phyloP scores from a whole-genome alignment of 257 asterid genomes.

The Cruciata laevipes region DNA sequence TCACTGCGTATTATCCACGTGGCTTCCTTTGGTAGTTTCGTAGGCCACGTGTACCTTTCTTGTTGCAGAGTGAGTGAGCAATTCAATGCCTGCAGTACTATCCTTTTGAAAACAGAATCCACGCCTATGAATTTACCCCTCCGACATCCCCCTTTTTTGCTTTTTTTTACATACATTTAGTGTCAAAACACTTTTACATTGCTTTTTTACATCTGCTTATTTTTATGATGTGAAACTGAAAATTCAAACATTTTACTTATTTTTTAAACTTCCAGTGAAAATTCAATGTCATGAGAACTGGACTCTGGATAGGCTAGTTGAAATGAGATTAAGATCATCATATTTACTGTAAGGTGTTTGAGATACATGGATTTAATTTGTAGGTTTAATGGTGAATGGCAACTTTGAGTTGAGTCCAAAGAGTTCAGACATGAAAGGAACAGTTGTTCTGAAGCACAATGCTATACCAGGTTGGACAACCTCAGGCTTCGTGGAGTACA shows the following conservation, averaged over 20 bases:
- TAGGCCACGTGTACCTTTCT: background rate
- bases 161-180: no score
- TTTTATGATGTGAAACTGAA: no score
- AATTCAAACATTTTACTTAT: no score
- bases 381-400: constrained; percentile 72
- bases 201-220: no score
- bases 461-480: constrained; percentile 74
- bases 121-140: background rate
- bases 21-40: background rate
- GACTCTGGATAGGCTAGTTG: background rate
- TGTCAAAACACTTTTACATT: no score
- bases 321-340: background rate
- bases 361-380: background rate
- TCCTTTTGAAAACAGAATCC: background rate
- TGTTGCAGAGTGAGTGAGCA: background rate
- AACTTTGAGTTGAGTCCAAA: constrained; percentile 70
- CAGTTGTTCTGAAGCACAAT: constrained; percentile 45
- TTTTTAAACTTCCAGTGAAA: background rate
- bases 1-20: background rate
- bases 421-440: constrained; percentile 54
- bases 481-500: constrained; percentile 88
- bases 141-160: background rate
- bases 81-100: background rate
- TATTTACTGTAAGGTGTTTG: background rate
- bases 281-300: background rate